Percentiles rank a stretch among this genome's conserved stretches.
Conservation (phyloP, 2,329 filamentous ascomycete genomes). For the Alternaria ethzedia region DNA sequence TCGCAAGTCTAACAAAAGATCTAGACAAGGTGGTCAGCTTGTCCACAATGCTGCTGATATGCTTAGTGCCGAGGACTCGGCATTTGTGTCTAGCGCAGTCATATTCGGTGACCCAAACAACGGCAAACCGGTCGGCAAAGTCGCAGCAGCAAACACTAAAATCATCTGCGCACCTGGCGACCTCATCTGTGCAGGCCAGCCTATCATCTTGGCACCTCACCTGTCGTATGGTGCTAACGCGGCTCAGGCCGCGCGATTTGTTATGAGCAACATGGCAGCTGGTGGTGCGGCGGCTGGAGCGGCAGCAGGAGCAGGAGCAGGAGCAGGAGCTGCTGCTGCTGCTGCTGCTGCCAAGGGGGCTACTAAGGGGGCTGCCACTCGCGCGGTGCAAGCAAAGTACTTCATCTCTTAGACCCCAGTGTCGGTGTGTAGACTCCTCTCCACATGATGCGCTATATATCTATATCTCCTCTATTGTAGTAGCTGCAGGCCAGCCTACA, state of each 20-base stretch:
- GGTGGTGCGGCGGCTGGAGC: constrained; percentile 5
- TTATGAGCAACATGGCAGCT: constrained; percentile 24
- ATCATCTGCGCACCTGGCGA: constrained; percentile 46
- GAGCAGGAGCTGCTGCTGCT: background rate
- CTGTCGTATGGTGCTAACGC: constrained; percentile 44
- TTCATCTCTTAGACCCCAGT: constrained; percentile 3
- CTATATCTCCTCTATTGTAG: background rate
- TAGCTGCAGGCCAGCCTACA: constrained; percentile 4
- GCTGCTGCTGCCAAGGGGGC: background rate
- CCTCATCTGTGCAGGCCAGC: constrained; percentile 42
- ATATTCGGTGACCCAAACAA: constrained; percentile 50
- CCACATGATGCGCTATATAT: background rate
- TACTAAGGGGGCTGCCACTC: background rate
- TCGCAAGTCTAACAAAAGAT: background rate
- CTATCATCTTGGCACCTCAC: constrained; percentile 41
- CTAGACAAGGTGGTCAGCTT: constrained; percentile 50
- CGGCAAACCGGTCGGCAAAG: constrained; percentile 39
- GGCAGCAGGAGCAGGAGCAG: background rate
- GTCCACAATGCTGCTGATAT: constrained; percentile 55
- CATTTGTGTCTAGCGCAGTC: constrained; percentile 36
- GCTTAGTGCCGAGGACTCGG: constrained; percentile 29
- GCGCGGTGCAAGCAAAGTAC: background rate
- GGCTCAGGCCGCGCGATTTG: constrained; percentile 40
- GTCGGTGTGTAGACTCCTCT: background rate
- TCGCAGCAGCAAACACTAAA: constrained; percentile 39